Evolutionary conservation across 148 eudicot genomes (phyloP), one percentile per base, ranked within the genome.

Genomic region (Salicornia ramosissima): DNA sequence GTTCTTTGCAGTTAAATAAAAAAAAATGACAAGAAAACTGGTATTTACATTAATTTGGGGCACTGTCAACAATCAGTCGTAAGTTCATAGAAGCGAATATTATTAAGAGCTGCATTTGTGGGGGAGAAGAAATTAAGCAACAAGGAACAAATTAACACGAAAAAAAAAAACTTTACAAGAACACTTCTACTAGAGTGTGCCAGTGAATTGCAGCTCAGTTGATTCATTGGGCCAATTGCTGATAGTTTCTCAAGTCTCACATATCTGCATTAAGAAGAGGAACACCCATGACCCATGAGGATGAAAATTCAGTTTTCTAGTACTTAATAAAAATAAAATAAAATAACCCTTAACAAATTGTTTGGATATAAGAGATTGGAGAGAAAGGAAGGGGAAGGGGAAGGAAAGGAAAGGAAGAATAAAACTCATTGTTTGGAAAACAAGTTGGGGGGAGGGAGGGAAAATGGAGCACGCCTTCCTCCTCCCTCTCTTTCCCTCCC

Each of bases 21-120:
- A 47, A 36, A 47, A 13, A 22, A 22, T 47, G 34, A 30, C 57
- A 62, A n/a, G n/a, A 64, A 63, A 72, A 63, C 24, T 29, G 64
- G 33, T 72, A 72, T 72, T 34, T 72, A 72, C 75, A 72, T 63
- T 40, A 52, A 14, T 36, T 55, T 30, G 55, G 40, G 64, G 29
- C 39, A 29, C 42, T 14, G 45, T 40, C 70, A 25, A 64, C 46
- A 55, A 51, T 43, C 51, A 47, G n/a, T 13, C 30, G 43, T 31
- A 46, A n/a, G 59, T 31, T 34, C 22, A 8, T 21, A 75, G 30
- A 19, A 15, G 22, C 26, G 51, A 66, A 49, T n/a, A 45, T 22
- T 54, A 21, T 25, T 10, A 63, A 16, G 31, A 39, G 25, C 49
- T 39, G 49, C 31, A 40, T 24, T 29, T 28, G 19, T 10, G 54